Conservation (phyloP, 2,329 filamentous ascomycete species). For the Akanthomyces uredinophilus region DNA sequence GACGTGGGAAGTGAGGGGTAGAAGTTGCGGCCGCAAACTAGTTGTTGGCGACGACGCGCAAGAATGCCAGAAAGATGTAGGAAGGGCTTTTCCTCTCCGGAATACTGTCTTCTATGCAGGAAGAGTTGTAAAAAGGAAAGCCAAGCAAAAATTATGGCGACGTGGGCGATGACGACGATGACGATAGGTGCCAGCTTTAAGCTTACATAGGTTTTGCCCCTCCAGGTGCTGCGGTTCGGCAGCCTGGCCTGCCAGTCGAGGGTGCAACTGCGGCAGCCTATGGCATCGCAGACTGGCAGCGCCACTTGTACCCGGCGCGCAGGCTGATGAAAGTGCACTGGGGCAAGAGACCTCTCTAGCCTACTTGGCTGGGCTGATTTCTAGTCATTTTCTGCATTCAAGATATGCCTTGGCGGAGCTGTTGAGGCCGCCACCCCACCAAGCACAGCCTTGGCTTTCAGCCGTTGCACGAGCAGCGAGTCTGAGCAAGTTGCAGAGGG, state of each 20-base stretch:
- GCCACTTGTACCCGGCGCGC: background rate
- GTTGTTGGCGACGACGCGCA: background rate
- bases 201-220: constrained; percentile 1
- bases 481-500: background rate
- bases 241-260: background rate
- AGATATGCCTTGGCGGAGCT: constrained; percentile 3
- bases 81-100: background rate
- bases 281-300: background rate
- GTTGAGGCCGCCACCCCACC: background rate
- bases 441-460: background rate
- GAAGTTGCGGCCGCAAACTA: background rate
- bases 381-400: background rate
- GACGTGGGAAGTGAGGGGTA: constrained; percentile 5
- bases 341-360: background rate
- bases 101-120: background rate
- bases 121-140: background rate
- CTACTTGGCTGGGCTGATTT: background rate
- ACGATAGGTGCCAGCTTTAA: constrained; percentile 4
- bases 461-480: background rate
- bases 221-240: background rate
- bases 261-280: too few species aligned
- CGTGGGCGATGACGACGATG: constrained; percentile 13
- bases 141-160: background rate
- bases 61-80: background rate
- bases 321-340: background rate